Base-by-base conservation (phyloP, 352 stramenopile species). In the Pythium grandisporangium region DNA sequence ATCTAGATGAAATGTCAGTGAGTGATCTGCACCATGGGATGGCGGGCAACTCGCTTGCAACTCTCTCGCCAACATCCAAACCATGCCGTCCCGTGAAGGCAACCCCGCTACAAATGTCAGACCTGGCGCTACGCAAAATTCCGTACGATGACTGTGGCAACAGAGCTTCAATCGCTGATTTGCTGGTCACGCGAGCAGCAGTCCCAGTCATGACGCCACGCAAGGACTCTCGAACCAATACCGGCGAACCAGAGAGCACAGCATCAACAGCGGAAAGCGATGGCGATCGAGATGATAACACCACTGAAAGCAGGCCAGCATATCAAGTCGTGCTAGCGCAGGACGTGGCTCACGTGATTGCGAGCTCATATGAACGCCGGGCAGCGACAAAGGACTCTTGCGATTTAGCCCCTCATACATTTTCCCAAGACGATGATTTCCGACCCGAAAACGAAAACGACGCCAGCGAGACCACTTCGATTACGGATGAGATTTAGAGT, bases 131-230 rank as follows among this genome's bases (percentile, higher is more conserved):
- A 17, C 66, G 69, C 17, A 72, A 69, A 42, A 63, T 86, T 25
- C 75, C 78, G 2, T 66, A 82, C 35, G 75, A 89, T 37, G 52
- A 55, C 11, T 49, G 65, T 30, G 70, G 71, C 25, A 92, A 87
- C 27, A 63, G 68, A 42, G 51, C 59, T 22, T 51, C 68, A 10
- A 26, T 92, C 2, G 43, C 45, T 3, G 55, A 70, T 16, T 48
- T 66, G 6, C 54, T 92, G 10, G 53, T 74, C n/a, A 64, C 51
- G 14, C 59, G 63, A 14, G 4, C 43, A 23, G 5, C 30, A 1
- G 16, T 29, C 3, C n/a, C n/a, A n/a, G n/a, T n/a, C n/a, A n/a
- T n/a, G n/a, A n/a, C n/a, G n/a, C n/a, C n/a, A n/a, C n/a, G n/a
- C n/a, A n/a, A n/a, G n/a, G n/a, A n/a, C n/a, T n/a, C n/a, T n/a